Evolutionary conservation across 2,329 filamentous ascomycete genomes (phyloP), one percentile per base, ranked within the genome.

Genomic region (Paracamarosporium sp.): DNA sequence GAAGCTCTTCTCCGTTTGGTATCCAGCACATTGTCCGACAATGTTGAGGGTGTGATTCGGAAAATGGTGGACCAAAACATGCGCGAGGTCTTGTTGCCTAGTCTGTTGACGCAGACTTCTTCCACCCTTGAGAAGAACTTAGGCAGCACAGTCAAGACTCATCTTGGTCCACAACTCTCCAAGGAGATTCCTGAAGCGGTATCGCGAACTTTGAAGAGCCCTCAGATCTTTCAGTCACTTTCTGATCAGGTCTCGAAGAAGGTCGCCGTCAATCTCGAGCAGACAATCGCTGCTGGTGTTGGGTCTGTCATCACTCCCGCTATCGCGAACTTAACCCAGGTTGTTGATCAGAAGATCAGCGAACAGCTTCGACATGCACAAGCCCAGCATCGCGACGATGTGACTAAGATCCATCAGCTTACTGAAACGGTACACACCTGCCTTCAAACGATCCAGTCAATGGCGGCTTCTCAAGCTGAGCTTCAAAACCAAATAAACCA

Each of bases 11-110:
- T 92, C 41, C 86, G 87, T 27, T 77, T 91, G 52, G 86, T 91
- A 4, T 90, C 88, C 1, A 85, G 81, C 60, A 90, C 89, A 2
- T 76, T 92, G 43, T 86, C 86, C 11, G 87, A 89, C 59, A 91
- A 91, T 55, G 86, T 91, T 24, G 88, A 92, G 75, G 88, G 90
- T 68, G 91, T 91, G 22, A 83, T 97, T 35, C 83, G 88, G 59
- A 88, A 87, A 59, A 91, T 96, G 65, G 88, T 97, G 50, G 86
- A 87, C 45, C 84, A 88, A 46, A 90, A 90, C 74, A 91, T 97
- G 63, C 86, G 91, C 60, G 84, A 88, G 54, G 84, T 88, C 13
- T 86, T 97, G 43, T 97, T 51, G 94, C 95, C 11, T 83, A 88
- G 30, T 81, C 98, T 55, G 85, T 88, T 48, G 38, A 84, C 88